These are phyloP conservation scores for Rubia tinctorum DNA, from an alignment of 305 asterid genomes.

Conservation along the genomic window DNA sequence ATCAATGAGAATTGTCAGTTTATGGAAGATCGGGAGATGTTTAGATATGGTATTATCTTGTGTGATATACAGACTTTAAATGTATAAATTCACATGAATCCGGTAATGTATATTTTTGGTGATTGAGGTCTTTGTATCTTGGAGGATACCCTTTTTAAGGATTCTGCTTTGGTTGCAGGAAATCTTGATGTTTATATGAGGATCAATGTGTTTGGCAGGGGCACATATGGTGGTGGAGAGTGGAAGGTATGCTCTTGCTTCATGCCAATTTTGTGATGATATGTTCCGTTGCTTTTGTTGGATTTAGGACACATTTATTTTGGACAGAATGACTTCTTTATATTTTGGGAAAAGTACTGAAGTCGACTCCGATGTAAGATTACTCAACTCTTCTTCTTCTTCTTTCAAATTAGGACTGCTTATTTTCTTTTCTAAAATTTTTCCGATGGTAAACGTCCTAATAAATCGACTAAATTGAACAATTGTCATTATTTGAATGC, in stretches of 20 bases:
- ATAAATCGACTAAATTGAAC: too few relatives aligned
- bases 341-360: constrained; percentile 26
- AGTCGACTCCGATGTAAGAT: constrained; percentile 22
- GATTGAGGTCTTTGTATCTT: constrained; percentile 19
- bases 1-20: constrained; percentile 63
- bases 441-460: too few relatives aligned
- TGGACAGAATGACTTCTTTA: constrained; percentile 32
- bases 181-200: constrained; percentile 90
- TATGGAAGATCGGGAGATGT: constrained; percentile 72
- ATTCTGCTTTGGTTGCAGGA: constrained; percentile 44
- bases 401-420: not conserved
- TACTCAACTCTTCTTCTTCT: not conserved
- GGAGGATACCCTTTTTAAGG: constrained; percentile 20
- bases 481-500: too few relatives aligned
- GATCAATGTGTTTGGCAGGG: constrained; percentile 89
- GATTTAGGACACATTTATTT: not conserved
- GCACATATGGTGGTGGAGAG: constrained; percentile 86
- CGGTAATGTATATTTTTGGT: constrained; percentile 12
- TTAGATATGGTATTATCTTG: constrained; percentile 31
- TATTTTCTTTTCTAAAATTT: too few relatives aligned
- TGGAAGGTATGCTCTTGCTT: constrained; percentile 71
- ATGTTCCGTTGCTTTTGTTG: not conserved
- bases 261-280: not conserved
- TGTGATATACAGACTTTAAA: not conserved
- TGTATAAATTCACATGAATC: constrained; percentile 5